Conservation (phyloP, 2,329 filamentous ascomycete species). For the Ascomycota sp. region DNA sequence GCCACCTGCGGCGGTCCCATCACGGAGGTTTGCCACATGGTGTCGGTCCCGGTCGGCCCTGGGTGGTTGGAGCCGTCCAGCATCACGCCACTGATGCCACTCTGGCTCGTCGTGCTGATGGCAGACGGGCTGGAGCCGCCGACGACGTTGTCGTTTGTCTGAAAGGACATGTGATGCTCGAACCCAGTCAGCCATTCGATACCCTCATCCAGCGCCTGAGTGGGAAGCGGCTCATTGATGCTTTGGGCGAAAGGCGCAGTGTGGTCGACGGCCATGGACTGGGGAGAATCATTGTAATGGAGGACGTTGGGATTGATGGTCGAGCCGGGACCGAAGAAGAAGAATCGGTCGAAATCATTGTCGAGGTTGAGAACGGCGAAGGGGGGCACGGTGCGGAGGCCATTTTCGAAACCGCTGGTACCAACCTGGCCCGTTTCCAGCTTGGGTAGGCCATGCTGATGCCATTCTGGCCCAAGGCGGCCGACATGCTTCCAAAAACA, state of each 20-base stretch:
- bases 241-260: conserved; percentile 37
- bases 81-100: conserved; percentile 79
- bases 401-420: conserved; percentile 41
- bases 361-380: conserved; percentile 42
- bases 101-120: conserved; percentile 86
- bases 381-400: conserved; percentile 60
- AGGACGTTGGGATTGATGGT: conserved; percentile 56
- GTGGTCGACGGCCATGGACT: conserved; percentile 41
- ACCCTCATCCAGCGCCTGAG: conserved; percentile 48
- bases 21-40: conserved; percentile 50
- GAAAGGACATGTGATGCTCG: conserved; percentile 55
- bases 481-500: conserved; percentile 54
- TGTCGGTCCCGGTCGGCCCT: conserved; percentile 27
- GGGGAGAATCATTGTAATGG: conserved; percentile 66
- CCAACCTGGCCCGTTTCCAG: conserved; percentile 59
- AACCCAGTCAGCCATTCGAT: conserved; percentile 73
- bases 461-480: conserved; percentile 44
- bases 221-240: conserved; percentile 36
- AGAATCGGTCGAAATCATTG: conserved; percentile 23
- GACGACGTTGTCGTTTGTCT: conserved; percentile 56
- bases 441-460: conserved; percentile 54
- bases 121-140: conserved; percentile 91
- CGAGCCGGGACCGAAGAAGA: conserved; percentile 47
- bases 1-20: conserved; percentile 49
- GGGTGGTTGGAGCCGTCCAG: conserved; percentile 58